These are phyloP conservation scores for Adansonia rubrostipa DNA, from an alignment of 441 rosid species.

Conservation along the genomic window DNA sequence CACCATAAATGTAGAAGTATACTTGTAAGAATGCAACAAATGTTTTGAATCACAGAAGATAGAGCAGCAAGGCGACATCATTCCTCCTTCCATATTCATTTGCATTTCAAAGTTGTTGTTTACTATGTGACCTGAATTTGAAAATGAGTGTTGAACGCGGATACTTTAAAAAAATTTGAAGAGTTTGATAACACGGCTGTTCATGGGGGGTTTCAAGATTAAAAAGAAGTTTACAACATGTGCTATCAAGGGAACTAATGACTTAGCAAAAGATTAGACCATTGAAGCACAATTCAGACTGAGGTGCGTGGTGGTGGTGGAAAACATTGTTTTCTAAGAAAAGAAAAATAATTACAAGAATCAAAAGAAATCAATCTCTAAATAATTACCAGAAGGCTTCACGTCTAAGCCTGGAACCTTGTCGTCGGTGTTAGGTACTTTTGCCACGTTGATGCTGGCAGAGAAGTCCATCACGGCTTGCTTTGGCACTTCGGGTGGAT, in stretches of 20 bases:
- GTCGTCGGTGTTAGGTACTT: slow-evolving; percentile 23
- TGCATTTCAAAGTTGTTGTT: slow-evolving; percentile 22
- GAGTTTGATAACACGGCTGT: slow-evolving; percentile 5
- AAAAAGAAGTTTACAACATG: slow-evolving; percentile 19
- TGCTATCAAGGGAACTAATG: slow-evolving; percentile 30
- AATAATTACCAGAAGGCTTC: slow-evolving; percentile 85
- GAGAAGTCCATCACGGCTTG: too few species aligned
- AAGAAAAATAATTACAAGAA: slow-evolving; percentile 30
- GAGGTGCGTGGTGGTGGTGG: slow-evolving; percentile 17
- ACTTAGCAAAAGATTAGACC: slow-evolving; percentile 34
- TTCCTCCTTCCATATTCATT: slow-evolving; percentile 33
- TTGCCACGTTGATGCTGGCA: too few species aligned
- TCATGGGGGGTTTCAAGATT: slow-evolving; percentile 24
- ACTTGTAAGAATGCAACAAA: background rate
- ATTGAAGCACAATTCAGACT: slow-evolving; percentile 30
- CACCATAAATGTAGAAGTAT: too few species aligned
- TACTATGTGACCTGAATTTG: too few species aligned
- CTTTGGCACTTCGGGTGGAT: too few species aligned
- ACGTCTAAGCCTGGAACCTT: slow-evolving; percentile 59
- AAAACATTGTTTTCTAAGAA: slow-evolving; percentile 6
- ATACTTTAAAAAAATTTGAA: background rate
- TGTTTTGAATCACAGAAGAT: background rate
- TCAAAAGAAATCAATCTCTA: slow-evolving; percentile 89
- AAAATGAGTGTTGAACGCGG: background rate
- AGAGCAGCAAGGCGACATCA: slow-evolving; percentile 22